Evolutionary conservation across 2,329 filamentous ascomycete species (phyloP).

Genomic region (Aspergillus aculeatinus): DNA sequence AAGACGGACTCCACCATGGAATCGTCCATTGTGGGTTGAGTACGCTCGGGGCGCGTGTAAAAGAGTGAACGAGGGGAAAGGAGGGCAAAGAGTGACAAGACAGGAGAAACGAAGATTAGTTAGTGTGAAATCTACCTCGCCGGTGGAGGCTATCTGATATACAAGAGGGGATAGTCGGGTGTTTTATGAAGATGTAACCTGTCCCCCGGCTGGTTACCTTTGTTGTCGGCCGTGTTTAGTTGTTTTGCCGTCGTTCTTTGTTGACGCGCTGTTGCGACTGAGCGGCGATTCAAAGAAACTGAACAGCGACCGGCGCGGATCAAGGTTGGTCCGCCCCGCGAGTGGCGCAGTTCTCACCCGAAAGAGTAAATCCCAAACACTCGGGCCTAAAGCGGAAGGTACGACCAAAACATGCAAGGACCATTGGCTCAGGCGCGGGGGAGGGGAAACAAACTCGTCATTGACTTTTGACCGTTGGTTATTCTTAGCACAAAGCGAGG

Average conservation of each 20-base stretch:
- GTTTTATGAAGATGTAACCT: conserved; percentile 2
- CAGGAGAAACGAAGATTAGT: not conserved
- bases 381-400: conserved; percentile 18
- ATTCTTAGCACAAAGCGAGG: conserved; percentile 12
- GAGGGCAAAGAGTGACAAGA: conserved; percentile 7
- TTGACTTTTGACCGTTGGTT: not conserved
- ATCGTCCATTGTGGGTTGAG: conserved; percentile 34
- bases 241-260: conserved; percentile 8
- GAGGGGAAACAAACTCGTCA: conserved; percentile 11
- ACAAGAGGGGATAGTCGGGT: not conserved
- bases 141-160: not conserved
- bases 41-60: conserved; percentile 4
- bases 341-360: conserved; percentile 9
- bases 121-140: not conserved
- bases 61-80: conserved; percentile 4
- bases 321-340: conserved; percentile 28
- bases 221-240: conserved; percentile 3
- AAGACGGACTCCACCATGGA: conserved; percentile 62
- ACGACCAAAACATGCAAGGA: conserved; percentile 22
- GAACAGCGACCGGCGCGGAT: conserved; percentile 20
- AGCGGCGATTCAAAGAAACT: conserved; percentile 20
- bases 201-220: conserved; percentile 6
- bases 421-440: conserved; percentile 9
- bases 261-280: conserved; percentile 28
- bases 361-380: conserved; percentile 38